phyloP scores from a whole-genome alignment of 2,329 filamentous ascomycete species.

The Clarireedia paspali region DNA sequence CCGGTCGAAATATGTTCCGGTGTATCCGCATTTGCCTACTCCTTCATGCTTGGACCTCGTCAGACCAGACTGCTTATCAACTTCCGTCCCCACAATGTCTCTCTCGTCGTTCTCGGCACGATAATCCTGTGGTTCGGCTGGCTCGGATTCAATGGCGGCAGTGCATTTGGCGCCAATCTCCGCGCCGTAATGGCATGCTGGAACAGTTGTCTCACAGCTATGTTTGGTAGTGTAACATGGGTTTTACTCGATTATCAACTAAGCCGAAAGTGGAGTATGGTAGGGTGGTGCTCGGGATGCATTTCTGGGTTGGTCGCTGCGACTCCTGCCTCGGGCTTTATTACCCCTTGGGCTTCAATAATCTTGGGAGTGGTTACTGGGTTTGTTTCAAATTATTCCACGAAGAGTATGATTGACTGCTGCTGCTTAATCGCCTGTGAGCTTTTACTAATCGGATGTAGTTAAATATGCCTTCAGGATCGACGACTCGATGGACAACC shows the following conservation, averaged over 20 bases:
- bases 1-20: conserved; percentile 97
- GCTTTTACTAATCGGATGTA: too few species aligned
- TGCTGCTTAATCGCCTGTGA: too few species aligned
- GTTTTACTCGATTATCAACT: conserved; percentile 92
- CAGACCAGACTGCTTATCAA: conserved; percentile 99
- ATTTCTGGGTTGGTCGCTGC: conserved; percentile 65
- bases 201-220: conserved; percentile 78
- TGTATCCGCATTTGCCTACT: conserved; percentile 89
- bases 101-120: conserved; percentile 90
- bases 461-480: conserved; percentile 47
- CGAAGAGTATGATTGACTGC: conserved; percentile 35
- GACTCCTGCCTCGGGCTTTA: conserved; percentile 62
- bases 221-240: conserved; percentile 90
- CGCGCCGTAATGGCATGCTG: conserved; percentile 95
- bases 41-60: conserved; percentile 86
- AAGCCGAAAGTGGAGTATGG: conserved; percentile 41
- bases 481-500: conserved; percentile 65
- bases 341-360: conserved; percentile 60
- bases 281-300: conserved; percentile 65
- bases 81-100: conserved; percentile 98
- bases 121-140: conserved; percentile 97
- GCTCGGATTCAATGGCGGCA: conserved; percentile 98
- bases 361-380: conserved; percentile 60
- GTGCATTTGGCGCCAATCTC: conserved; percentile 86
- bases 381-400: conserved; percentile 59